Evolutionary conservation across 1,284 basidiomycete genomes (phyloP).

Genomic region (Sanghuangporus weigelae): DNA sequence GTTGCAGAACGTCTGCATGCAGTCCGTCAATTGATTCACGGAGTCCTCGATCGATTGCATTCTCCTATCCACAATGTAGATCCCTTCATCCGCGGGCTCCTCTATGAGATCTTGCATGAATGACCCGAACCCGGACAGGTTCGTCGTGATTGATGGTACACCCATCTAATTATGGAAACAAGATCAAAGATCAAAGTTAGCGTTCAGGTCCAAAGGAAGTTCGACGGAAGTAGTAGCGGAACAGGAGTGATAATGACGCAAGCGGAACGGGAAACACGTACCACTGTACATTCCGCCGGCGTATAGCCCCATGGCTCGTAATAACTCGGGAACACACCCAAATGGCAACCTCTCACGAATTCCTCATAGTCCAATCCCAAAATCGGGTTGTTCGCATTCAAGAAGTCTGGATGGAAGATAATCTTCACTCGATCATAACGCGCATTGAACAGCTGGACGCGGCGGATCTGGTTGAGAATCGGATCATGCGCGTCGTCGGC

Average conservation of each 20-base stretch:
- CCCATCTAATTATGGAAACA: slow-evolving; percentile 63
- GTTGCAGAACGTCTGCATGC: slow-evolving; percentile 76
- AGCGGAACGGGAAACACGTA: slow-evolving; percentile 1
- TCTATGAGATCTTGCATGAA: slow-evolving; percentile 99
- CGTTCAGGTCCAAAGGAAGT: neutral
- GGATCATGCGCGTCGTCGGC: slow-evolving; percentile 89
- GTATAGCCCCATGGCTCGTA: slow-evolving; percentile 94
- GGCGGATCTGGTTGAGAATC: slow-evolving; percentile 90
- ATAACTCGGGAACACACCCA: slow-evolving; percentile 97
- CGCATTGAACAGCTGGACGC: slow-evolving; percentile 89
- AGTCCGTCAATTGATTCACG: slow-evolving; percentile 69
- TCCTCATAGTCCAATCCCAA: slow-evolving; percentile 97
- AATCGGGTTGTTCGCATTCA: slow-evolving; percentile 97
- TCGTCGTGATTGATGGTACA: slow-evolving; percentile 95
- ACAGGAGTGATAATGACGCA: slow-evolving; percentile 35
- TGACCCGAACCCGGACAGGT: slow-evolving; percentile 95
- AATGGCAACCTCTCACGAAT: slow-evolving; percentile 95
- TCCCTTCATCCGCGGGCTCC: slow-evolving; percentile 78
- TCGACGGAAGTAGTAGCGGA: neutral
- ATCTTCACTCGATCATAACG: slow-evolving; percentile 87
- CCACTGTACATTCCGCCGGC: slow-evolving; percentile 78
- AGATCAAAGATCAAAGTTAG: slow-evolving; percentile 17
- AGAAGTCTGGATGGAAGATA: slow-evolving; percentile 97
- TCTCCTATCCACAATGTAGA: slow-evolving; percentile 94
- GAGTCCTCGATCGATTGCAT: slow-evolving; percentile 89